Evolutionary conservation across 257 asterid genomes (phyloP), one percentile per base, ranked within the genome.

Genomic region (Striga asiatica): DNA sequence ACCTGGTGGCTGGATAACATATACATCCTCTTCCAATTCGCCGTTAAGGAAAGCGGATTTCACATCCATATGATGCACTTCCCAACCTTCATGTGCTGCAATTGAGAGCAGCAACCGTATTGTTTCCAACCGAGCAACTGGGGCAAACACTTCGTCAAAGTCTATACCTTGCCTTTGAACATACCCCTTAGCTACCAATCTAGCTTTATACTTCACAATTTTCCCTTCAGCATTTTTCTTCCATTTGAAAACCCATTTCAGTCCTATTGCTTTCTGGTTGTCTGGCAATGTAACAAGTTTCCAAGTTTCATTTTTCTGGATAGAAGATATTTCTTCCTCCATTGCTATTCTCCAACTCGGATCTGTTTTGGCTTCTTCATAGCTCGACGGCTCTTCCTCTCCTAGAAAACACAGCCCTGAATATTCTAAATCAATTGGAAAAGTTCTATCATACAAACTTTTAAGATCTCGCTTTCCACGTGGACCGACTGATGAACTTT

Each of bases 71-170:
- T 63, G 56, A 42, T 23, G 43, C 8, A 27, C 62, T 10, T 21
- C 34, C 16, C 28, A 23, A 7, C 46, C 42, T 27, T 54, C 1
- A 13, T 47, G 64, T 3, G 51, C 39, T 8, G 41, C 64, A 32
- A 62, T n/a, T n/a, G 52, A 17, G 42, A 62, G 42, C 12, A 62
- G 54, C 8, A 14, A 2, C 6, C 41, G 19, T 11, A 62, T 51
- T 4, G 54, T 63, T 22, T 64, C 69, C 63, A 64, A 41, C 18
- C 37, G 23, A 17, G 24, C 62, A 11, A 64, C 42, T 1, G 62
- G 68, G 7, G 67, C 41, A 37, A 35, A 35, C 1, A 53, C 51
- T 47, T 50, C 39, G 6, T 18, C 38, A 20, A 41, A 53, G 28
- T n/a, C n/a, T n/a, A n/a, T n/a, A n/a, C n/a, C n/a, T n/a, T n/a